phyloP scores from a whole-genome alignment of 331 rosid genomes.

The Prunus yedoensis region DNA sequence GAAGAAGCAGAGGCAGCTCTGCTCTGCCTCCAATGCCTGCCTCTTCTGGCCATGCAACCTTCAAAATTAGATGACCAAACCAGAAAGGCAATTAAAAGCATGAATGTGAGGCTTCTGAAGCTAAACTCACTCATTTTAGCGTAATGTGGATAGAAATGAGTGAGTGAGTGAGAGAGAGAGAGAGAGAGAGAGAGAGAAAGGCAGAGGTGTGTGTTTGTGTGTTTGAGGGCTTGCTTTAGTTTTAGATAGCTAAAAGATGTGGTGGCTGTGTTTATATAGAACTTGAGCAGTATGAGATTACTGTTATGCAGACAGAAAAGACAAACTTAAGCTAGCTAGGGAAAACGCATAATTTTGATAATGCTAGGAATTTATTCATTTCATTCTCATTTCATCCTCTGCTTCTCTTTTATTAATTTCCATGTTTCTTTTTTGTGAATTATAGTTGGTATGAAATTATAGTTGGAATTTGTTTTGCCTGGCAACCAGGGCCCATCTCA shows the following conservation, averaged over 20 bases:
- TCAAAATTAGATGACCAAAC: slow-evolving; percentile 80
- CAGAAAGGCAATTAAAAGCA: slow-evolving; percentile 47
- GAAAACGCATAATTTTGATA: slow-evolving; percentile 37
- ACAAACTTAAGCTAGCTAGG: slow-evolving; percentile 9
- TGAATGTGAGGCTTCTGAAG: slow-evolving; percentile 54
- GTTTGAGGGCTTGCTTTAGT: slow-evolving; percentile 19
- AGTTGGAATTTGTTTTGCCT: slow-evolving; percentile 50
- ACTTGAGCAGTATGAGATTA: slow-evolving; percentile 31
- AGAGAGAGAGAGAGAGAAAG: slow-evolving; percentile 28
- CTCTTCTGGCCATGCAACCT: slow-evolving; percentile 80
- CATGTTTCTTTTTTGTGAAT: slow-evolving; percentile 51
- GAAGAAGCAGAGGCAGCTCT: slow-evolving; percentile 52
- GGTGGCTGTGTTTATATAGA: slow-evolving; percentile 63
- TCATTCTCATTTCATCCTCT: slow-evolving; percentile 31
- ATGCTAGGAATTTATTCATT: slow-evolving; percentile 23
- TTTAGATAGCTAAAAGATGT: slow-evolving; percentile 33
- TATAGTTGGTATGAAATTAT: slow-evolving; percentile 51
- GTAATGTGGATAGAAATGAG: slow-evolving; percentile 27
- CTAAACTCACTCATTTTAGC: slow-evolving; percentile 60
- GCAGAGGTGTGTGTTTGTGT: slow-evolving; percentile 13
- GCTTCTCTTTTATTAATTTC: slow-evolving; percentile 28
- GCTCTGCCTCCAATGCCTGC: slow-evolving; percentile 74
- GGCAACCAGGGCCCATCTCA: slow-evolving; percentile 30
- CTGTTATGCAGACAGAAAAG: slow-evolving; percentile 23
- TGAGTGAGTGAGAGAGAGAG: slow-evolving; percentile 5